phyloP scores from a whole-genome alignment of 345 rosid species.

The Hibiscus tridactylites region DNA sequence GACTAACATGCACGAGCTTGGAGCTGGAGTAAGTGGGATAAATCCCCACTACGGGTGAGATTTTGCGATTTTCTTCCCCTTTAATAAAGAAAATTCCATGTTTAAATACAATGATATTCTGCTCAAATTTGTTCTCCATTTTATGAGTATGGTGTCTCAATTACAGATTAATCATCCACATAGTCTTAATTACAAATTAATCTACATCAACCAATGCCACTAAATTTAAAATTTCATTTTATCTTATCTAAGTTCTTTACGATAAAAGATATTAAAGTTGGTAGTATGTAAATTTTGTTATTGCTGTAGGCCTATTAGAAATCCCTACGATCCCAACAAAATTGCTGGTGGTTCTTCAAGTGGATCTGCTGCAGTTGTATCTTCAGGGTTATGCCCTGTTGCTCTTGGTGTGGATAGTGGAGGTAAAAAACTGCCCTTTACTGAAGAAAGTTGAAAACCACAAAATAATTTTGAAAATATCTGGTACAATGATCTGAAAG shows the following conservation, averaged over 20 bases:
- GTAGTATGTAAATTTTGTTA: not conserved
- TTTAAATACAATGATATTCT: not conserved
- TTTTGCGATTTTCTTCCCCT: not conserved
- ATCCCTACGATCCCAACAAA: conserved; percentile 42
- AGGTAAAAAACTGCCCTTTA: conserved; percentile 25
- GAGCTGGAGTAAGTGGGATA: conserved; percentile 71
- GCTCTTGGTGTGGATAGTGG: conserved; percentile 85
- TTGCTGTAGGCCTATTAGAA: conserved; percentile 39
- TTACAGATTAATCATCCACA: not conserved
- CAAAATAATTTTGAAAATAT: not conserved
- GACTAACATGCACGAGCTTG: conserved; percentile 81
- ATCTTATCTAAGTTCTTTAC: not conserved
- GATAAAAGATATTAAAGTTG: not conserved
- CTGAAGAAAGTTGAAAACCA: not conserved
- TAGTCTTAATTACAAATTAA: not conserved
- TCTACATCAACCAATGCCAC: not conserved
- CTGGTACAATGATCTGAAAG: not conserved
- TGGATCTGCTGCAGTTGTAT: conserved; percentile 73
- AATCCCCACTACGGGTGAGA: conserved; percentile 71
- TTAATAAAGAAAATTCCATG: not conserved
- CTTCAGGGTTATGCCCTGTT: conserved; percentile 65
- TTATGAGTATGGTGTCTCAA: not conserved
- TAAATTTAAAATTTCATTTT: not conserved
- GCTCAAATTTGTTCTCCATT: not conserved
- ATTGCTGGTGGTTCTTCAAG: conserved; percentile 69